Evolutionary conservation across 1,284 basidiomycete genomes (phyloP).

Genomic region (Malassezia restricta): DNA sequence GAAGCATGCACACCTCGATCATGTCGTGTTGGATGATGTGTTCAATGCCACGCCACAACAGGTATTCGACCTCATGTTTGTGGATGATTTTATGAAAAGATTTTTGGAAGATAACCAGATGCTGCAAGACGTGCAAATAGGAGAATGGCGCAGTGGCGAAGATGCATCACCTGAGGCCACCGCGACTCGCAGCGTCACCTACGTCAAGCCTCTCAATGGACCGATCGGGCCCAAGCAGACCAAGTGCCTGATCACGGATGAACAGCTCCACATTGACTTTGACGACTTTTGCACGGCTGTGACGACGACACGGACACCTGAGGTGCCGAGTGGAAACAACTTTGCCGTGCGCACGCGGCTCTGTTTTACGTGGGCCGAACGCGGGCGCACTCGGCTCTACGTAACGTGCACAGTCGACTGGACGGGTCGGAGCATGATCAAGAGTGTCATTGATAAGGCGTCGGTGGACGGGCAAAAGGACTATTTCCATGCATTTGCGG

Average conservation of each 20-base stretch:
- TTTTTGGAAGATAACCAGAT: slow-evolving; percentile 82
- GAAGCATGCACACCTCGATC: slow-evolving; percentile 60
- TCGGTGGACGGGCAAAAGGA: slow-evolving; percentile 86
- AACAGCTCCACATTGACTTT: slow-evolving; percentile 67
- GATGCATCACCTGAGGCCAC: neutral
- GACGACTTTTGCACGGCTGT: slow-evolving; percentile 71
- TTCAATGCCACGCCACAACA: slow-evolving; percentile 84
- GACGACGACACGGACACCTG: slow-evolving; percentile 83
- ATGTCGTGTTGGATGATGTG: slow-evolving; percentile 63
- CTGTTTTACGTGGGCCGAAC: slow-evolving; percentile 83
- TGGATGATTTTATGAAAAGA: slow-evolving; percentile 85
- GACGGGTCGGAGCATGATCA: slow-evolving; percentile 91
- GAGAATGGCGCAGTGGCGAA: slow-evolving; percentile 49
- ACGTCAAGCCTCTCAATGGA: slow-evolving; percentile 82
- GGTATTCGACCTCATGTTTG: slow-evolving; percentile 90
- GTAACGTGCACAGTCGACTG: slow-evolving; percentile 90
- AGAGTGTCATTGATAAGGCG: slow-evolving; percentile 83
- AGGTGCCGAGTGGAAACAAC: slow-evolving; percentile 81
- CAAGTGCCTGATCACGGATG: slow-evolving; percentile 82
- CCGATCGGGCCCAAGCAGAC: slow-evolving; percentile 86
- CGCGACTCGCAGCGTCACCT: slow-evolving; percentile 67
- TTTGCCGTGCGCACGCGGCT: slow-evolving; percentile 88
- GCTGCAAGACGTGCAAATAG: slow-evolving; percentile 50
- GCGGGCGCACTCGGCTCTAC: slow-evolving; percentile 62
- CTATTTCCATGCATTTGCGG: slow-evolving; percentile 74